phyloP scores from a whole-genome alignment of 2,329 filamentous ascomycete genomes.

The Stromatinia cepivora region DNA sequence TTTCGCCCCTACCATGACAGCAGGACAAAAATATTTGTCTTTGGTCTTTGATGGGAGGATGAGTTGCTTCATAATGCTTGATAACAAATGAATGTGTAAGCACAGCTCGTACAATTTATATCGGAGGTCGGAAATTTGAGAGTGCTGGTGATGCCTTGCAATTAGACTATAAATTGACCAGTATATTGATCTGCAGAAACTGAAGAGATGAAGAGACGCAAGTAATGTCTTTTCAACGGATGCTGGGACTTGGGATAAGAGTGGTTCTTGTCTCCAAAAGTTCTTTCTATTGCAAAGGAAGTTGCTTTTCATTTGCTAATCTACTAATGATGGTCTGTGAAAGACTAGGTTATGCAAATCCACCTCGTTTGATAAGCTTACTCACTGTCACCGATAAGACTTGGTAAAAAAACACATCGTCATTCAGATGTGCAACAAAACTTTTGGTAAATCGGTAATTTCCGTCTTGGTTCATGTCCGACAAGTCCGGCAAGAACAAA shows the following conservation, averaged over 20 bases:
- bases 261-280: neutral
- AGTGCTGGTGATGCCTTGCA: neutral
- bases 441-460: constrained; percentile 17
- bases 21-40: no score
- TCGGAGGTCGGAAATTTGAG: constrained; percentile 12
- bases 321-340: neutral
- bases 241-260: neutral
- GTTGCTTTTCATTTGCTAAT: neutral
- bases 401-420: constrained; percentile 25
- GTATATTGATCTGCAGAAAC: constrained; percentile 1
- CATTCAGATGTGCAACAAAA: constrained; percentile 25
- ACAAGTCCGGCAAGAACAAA: constrained; percentile 17
- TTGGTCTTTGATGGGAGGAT: neutral
- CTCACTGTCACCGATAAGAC: constrained; percentile 22
- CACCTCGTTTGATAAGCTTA: constrained; percentile 21
- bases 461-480: constrained; percentile 9
- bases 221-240: neutral
- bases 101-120: neutral
- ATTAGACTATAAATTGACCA: neutral
- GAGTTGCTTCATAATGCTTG: neutral
- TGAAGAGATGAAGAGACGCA: neutral
- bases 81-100: neutral
- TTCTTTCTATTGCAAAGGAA: neutral
- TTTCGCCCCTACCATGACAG: neutral
- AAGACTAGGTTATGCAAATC: constrained; percentile 9